Evolutionary conservation across 352 stramenopile species (phyloP).

Genomic region (Thalassiosira exigua): DNA sequence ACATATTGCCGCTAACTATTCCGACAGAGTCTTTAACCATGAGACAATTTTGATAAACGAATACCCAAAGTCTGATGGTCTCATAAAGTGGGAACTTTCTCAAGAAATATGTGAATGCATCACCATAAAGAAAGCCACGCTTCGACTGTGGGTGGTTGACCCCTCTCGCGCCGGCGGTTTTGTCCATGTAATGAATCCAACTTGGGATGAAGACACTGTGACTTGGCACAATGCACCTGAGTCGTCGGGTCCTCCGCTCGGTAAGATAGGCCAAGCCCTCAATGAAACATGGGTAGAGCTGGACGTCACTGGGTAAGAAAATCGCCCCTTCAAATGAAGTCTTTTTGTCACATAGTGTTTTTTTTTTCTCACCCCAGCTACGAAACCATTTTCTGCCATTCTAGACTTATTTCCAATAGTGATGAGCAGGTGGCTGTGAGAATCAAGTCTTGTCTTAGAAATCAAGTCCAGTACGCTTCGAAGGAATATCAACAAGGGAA

Average conservation of each 20-base stretch:
- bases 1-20: slow-evolving; percentile 6
- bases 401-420: slow-evolving; percentile 17
- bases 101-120: slow-evolving; percentile 28
- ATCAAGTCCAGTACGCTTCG: slow-evolving; percentile 24
- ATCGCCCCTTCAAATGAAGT: background rate
- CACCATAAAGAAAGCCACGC: slow-evolving; percentile 20
- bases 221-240: slow-evolving; percentile 13
- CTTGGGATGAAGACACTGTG: slow-evolving; percentile 13
- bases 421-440: slow-evolving; percentile 24
- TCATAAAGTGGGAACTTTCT: slow-evolving; percentile 15
- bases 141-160: slow-evolving; percentile 19
- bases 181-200: slow-evolving; percentile 36
- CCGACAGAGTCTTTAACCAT: slow-evolving; percentile 1
- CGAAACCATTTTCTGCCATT: background rate
- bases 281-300: slow-evolving; percentile 25
- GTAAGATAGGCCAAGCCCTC: slow-evolving; percentile 2
- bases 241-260: slow-evolving; percentile 16
- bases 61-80: slow-evolving; percentile 12
- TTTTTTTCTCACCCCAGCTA: background rate
- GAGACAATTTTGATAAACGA: slow-evolving; percentile 23
- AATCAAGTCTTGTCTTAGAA: slow-evolving; percentile 30
- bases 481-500: slow-evolving; percentile 33
- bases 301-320: slow-evolving; percentile 20
- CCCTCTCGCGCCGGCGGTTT: slow-evolving; percentile 9
- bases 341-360: background rate